These are phyloP conservation scores for Immersiella caudata DNA, from an alignment of 495 filamentous ascomycete species.

Conservation along the genomic window DNA sequence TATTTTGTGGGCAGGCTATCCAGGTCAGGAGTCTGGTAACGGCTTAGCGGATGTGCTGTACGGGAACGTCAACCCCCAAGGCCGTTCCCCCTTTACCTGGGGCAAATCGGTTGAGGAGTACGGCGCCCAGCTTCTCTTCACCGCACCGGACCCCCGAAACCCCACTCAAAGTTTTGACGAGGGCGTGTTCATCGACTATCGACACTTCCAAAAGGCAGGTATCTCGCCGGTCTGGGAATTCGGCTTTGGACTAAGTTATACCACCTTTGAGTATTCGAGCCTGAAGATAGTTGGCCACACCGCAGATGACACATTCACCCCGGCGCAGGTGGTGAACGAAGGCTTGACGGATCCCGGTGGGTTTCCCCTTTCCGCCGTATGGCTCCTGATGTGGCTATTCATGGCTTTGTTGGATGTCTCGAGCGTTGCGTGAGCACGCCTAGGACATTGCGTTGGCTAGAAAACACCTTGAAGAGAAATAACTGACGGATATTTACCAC, in stretches of 20 bases:
- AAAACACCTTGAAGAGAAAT: no score
- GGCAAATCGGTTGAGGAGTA: slow-evolving; percentile 54
- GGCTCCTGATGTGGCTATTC: no score
- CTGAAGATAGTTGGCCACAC: slow-evolving; percentile 23
- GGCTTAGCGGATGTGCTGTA: slow-evolving; percentile 55
- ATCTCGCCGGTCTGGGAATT: slow-evolving; percentile 54
- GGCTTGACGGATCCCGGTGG: slow-evolving; percentile 35
- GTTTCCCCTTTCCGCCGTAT: no score
- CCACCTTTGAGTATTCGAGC: slow-evolving; percentile 43
- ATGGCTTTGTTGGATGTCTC: no score
- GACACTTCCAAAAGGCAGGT: slow-evolving; percentile 50
- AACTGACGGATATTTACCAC: no score
- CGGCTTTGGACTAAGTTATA: slow-evolving; percentile 53
- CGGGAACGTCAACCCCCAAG: slow-evolving; percentile 53
- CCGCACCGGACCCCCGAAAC: slow-evolving; percentile 31
- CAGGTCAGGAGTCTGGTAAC: slow-evolving; percentile 60
- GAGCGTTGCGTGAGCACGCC: no score
- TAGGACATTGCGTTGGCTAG: no score
- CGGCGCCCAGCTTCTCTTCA: slow-evolving; percentile 43
- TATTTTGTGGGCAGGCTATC: slow-evolving; percentile 57
- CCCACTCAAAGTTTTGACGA: slow-evolving; percentile 49
- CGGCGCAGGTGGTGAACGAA: slow-evolving; percentile 24
- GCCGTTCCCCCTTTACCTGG: slow-evolving; percentile 59
- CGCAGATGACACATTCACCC: slow-evolving; percentile 3
- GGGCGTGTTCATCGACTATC: slow-evolving; percentile 57